These are phyloP conservation scores for Pelargonium nanum DNA, from an alignment of 345 rosid genomes.

Conservation along the genomic window DNA sequence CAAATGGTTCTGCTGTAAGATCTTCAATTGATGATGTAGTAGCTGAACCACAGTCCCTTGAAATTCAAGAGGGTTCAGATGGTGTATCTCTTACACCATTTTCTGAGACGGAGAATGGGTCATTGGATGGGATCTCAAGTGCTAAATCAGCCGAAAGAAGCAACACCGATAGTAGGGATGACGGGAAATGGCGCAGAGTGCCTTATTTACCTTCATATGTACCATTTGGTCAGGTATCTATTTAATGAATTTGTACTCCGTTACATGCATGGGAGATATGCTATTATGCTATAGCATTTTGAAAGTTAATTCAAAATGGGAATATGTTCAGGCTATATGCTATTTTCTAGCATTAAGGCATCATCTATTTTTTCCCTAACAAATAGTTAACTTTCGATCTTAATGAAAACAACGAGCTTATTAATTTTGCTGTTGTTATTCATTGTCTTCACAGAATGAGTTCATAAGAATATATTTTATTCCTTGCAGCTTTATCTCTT, in stretches of 20 bases:
- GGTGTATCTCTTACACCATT: constrained; percentile 85
- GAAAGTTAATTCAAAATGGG: background rate
- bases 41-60: constrained; percentile 73
- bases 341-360: background rate
- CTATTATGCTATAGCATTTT: background rate
- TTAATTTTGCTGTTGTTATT: constrained; percentile 1
- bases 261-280: constrained; percentile 9
- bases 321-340: no score
- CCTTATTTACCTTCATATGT: constrained; percentile 88
- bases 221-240: constrained; percentile 85
- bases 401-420: constrained; percentile 2
- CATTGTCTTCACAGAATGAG: constrained; percentile 1
- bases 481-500: constrained; percentile 66
- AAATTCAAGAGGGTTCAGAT: constrained; percentile 91
- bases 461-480: constrained; percentile 4
- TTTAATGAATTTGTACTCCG: constrained; percentile 9
- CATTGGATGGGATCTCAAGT: constrained; percentile 20
- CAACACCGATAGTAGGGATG: constrained; percentile 25
- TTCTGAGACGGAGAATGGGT: constrained; percentile 27
- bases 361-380: background rate
- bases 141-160: constrained; percentile 34
- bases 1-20: constrained; percentile 26
- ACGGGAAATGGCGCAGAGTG: constrained; percentile 55
- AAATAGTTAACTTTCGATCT: background rate
- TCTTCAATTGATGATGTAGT: constrained; percentile 51